Evolutionary conservation across 495 filamentous ascomycete genomes (phyloP), one percentile per base, ranked within the genome.

Genomic region (Podospora appendiculata): DNA sequence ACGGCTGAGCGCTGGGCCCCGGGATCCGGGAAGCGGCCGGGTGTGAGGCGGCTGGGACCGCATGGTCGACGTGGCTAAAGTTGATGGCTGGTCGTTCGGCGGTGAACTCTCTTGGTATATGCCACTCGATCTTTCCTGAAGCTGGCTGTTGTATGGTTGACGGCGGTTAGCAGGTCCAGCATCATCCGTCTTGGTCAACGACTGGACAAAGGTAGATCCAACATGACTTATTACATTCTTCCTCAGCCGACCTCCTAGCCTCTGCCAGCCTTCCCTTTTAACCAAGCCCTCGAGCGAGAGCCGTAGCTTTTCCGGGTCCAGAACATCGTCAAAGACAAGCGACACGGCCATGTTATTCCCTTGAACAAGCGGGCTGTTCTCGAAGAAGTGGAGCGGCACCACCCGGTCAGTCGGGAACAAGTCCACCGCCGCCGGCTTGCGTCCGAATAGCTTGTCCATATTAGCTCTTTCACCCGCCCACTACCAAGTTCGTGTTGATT

Each of bases 311-410:
- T 64, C 57, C 1, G 69, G 56, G 49, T 77, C 74, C 0, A 80
- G 60, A 18, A 78, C 69, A 32, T 77, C 72, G 51, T 80, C 70
- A 35, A 80, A 77, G 2, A 63, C 64, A 32, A 75, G 59, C 41
- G 61, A 66, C 9, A 60, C 66, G 35, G 69, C 61, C 48, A 72
- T 58, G 49, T 73, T 62, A 51, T 69, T 59, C 3, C 53, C 61
- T 40, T 68, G 62, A 9, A 58, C 63, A 13, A 69, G 50, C 35
- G 56, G 51, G n/a, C 65, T 68, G 53, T 70, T 65, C 48, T 75
- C 71, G 41, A 66, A 61, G 25, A 62, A 64, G 51, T 72, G 62
- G 13, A 72, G 48, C 25, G 70, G 71, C 44, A 69, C 48, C 32
- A 73, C 56, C 4, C 60, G 63, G 47, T 75, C 72, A n/a, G 60